Conservation (phyloP, 805 yeast species). For the Nakazawaea sp. region DNA sequence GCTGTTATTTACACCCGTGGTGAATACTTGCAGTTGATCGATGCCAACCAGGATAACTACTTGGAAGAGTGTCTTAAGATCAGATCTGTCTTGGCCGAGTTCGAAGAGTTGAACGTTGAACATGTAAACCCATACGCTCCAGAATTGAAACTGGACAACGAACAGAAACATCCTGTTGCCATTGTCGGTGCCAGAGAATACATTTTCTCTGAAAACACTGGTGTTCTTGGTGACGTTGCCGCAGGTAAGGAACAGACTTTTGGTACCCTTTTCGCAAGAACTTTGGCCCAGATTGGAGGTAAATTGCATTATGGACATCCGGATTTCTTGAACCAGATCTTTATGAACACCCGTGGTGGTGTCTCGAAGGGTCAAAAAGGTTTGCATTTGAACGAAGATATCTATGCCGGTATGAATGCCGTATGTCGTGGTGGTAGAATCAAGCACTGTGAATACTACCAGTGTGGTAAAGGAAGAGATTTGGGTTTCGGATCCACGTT, state of each 20-base stretch:
- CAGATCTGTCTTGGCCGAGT: slow-evolving; percentile 75
- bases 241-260: slow-evolving; percentile 89
- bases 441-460: slow-evolving; percentile 81
- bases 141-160: slow-evolving; percentile 49
- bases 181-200: slow-evolving; percentile 85
- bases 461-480: slow-evolving; percentile 90
- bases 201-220: slow-evolving; percentile 80
- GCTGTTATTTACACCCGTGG: slow-evolving; percentile 76
- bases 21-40: slow-evolving; percentile 77
- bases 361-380: slow-evolving; percentile 85
- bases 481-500: slow-evolving; percentile 80
- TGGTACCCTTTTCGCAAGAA: slow-evolving; percentile 80
- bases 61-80: slow-evolving; percentile 81
- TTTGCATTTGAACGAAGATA: slow-evolving; percentile 80
- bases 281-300: slow-evolving; percentile 79
- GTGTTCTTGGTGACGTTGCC: slow-evolving; percentile 82
- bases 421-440: slow-evolving; percentile 80
- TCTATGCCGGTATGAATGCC: slow-evolving; percentile 85
- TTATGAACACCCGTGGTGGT: slow-evolving; percentile 85
- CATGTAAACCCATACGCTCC: slow-evolving; percentile 82
- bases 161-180: slow-evolving; percentile 61
- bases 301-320: slow-evolving; percentile 88
- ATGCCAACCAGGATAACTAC: slow-evolving; percentile 84
- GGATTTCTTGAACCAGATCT: slow-evolving; percentile 69
- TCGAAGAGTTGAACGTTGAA: slow-evolving; percentile 70